A percentile compares a stretch with the other conserved stretches of the same genome.
Evolutionary conservation across 371 early-diverging fungal species (phyloP).

Genomic region (Mucor racemosus): DNA sequence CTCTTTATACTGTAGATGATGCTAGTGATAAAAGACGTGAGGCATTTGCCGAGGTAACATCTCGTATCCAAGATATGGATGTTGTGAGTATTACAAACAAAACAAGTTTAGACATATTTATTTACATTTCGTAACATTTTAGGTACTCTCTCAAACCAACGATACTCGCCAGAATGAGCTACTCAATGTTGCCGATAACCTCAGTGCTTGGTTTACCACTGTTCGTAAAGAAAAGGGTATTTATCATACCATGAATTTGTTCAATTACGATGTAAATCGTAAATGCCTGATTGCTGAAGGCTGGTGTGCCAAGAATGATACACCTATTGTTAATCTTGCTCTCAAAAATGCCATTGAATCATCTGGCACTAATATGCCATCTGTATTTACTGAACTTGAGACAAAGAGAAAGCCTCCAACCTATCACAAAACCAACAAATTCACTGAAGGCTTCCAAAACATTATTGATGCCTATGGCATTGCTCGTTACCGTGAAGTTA

Average conservation of each 20-base stretch:
- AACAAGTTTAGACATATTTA: not conserved
- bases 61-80: slow-evolving; percentile 49
- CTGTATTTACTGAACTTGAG: slow-evolving; percentile 82
- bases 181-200: slow-evolving; percentile 76
- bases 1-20: slow-evolving; percentile 87
- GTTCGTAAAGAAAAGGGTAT: slow-evolving; percentile 98
- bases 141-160: slow-evolving; percentile 82
- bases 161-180: slow-evolving; percentile 84
- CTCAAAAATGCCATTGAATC: slow-evolving; percentile 85
- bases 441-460: slow-evolving; percentile 95
- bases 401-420: slow-evolving; percentile 94
- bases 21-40: slow-evolving; percentile 79
- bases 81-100: slow-evolving; percentile 24
- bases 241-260: slow-evolving; percentile 94
- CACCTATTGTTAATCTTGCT: slow-evolving; percentile 79
- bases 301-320: slow-evolving; percentile 91
- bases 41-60: slow-evolving; percentile 70
- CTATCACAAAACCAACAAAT: slow-evolving; percentile 93
- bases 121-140: not conserved
- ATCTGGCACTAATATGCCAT: slow-evolving; percentile 84
- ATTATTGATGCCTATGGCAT: slow-evolving; percentile 99
- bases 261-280: slow-evolving; percentile 90
- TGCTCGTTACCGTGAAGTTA: slow-evolving; percentile 98
- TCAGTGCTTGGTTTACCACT: slow-evolving; percentile 87
- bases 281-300: slow-evolving; percentile 97